Percentiles rank a stretch among this genome's conserved stretches.
Evolutionary conservation across 192 early-diverging fungal species (phyloP).

Genomic region (Umbelopsis vinacea): DNA sequence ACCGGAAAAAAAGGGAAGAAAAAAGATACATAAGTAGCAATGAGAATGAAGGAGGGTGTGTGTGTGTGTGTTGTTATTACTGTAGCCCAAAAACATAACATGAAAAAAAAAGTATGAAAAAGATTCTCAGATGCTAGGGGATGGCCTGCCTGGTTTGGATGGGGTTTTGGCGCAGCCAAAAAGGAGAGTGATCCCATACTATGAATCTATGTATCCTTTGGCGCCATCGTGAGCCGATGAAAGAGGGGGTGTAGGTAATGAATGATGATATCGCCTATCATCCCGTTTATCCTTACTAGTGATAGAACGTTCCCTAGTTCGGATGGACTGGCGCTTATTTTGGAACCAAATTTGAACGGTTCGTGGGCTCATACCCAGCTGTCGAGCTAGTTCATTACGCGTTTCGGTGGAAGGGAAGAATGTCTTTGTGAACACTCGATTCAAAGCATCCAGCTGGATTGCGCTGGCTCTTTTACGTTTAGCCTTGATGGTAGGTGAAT

Average conservation of each 20-base stretch:
- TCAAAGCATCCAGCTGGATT: conserved; percentile 60
- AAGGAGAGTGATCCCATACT: not conserved
- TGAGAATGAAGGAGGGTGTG: not conserved
- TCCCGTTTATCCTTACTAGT: conserved; percentile 7
- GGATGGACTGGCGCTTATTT: conserved; percentile 74
- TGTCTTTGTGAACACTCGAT: conserved; percentile 65
- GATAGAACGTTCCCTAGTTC: conserved; percentile 14
- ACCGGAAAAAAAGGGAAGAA: not conserved
- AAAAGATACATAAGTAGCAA: not conserved
- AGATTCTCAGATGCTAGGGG: conserved; percentile 4
- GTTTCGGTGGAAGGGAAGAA: conserved; percentile 76
- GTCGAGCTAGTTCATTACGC: conserved; percentile 70
- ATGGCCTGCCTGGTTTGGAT: too few relatives aligned
- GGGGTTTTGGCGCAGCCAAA: conserved; percentile 3
- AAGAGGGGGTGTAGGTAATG: conserved; percentile 16
- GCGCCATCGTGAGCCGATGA: conserved; percentile 14
- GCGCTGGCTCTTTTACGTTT: conserved; percentile 54
- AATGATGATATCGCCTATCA: conserved; percentile 11
- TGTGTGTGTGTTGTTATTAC: not conserved
- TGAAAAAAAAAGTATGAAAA: not conserved
- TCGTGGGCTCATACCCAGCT: conserved; percentile 79
- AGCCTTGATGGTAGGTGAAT: conserved; percentile 30
- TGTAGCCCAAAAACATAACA: too few relatives aligned
- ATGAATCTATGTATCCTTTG: conserved; percentile 1
- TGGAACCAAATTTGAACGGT: conserved; percentile 95